These are phyloP conservation scores for Cryptococcus amylolentus DNA, from an alignment of 1,284 basidiomycete species.

Conservation along the genomic window DNA sequence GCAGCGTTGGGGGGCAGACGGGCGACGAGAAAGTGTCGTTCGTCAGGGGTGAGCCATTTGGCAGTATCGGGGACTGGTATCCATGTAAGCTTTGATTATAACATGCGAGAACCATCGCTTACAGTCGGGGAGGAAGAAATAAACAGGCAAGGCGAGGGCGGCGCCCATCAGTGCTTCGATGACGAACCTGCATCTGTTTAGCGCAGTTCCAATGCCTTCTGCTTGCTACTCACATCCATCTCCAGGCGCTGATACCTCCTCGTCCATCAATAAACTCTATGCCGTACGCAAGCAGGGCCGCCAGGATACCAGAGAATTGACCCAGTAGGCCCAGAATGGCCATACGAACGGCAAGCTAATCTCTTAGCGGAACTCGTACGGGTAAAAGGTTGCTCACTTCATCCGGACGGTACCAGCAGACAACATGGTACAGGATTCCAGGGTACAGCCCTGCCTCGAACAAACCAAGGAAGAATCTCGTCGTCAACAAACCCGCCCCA, in stretches of 20 bases:
- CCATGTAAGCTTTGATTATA: neutral
- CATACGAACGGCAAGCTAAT: conserved; percentile 1
- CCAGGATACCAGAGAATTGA: conserved; percentile 17
- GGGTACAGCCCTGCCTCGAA: neutral
- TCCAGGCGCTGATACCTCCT: conserved; percentile 10
- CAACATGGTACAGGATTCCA: neutral
- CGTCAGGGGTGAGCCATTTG: conserved; percentile 12
- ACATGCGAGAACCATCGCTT: neutral
- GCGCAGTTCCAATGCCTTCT: neutral
- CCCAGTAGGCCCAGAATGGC: conserved; percentile 9
- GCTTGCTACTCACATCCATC: neutral
- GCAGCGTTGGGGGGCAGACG: conserved; percentile 14
- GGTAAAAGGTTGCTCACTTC: neutral
- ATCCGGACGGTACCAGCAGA: neutral
- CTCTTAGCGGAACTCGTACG: neutral
- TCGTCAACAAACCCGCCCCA: neutral
- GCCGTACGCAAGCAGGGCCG: conserved; percentile 12
- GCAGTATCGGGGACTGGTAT: conserved; percentile 8
- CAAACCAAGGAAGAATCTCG: neutral
- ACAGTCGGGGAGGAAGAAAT: conserved; percentile 12
- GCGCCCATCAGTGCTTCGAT: conserved; percentile 8
- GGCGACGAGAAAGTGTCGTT: conserved; percentile 8
- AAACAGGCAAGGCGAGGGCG: conserved; percentile 3
- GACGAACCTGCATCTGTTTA: conserved; percentile 1
- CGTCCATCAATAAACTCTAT: conserved; percentile 11